Conservation (phyloP, 306 rosid species). For the Alnus rubra region DNA sequence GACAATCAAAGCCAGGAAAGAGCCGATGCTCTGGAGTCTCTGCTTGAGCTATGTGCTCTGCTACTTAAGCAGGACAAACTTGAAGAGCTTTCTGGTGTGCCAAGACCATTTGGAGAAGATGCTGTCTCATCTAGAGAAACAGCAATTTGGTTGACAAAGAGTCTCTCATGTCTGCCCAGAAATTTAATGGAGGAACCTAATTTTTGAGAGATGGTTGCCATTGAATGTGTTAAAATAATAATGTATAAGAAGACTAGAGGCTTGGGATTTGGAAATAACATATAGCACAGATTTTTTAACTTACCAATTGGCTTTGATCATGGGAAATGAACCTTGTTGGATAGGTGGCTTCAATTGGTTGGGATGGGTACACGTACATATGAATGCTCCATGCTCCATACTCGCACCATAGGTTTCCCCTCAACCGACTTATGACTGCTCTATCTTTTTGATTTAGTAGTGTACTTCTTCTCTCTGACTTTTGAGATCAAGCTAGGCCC, state of each 20-base stretch:
- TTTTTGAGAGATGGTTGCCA: constrained; percentile 20
- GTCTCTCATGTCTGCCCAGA: constrained; percentile 68
- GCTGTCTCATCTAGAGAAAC: constrained; percentile 90
- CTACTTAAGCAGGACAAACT: constrained; percentile 85
- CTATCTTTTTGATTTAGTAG: too few species aligned
- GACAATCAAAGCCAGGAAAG: constrained; percentile 56
- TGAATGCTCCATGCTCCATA: too few species aligned
- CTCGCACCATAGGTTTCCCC: too few species aligned
- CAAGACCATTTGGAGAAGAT: constrained; percentile 83
- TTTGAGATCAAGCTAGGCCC: too few species aligned
- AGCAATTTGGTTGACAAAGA: constrained; percentile 86
- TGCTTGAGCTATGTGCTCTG: constrained; percentile 85
- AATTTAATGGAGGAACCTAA: constrained; percentile 59
- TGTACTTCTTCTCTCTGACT: too few species aligned
- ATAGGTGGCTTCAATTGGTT: too few species aligned
- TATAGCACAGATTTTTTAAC: constrained; percentile 33
- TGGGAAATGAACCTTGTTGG: constrained; percentile 31
- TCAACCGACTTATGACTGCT: too few species aligned
- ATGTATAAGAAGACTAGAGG: constrained; percentile 44
- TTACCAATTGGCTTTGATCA: constrained; percentile 27
- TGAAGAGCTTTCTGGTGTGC: constrained; percentile 85
- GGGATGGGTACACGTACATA: too few species aligned
- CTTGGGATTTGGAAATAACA: constrained; percentile 34
- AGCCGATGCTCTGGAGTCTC: constrained; percentile 86
- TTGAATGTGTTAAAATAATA: constrained; percentile 26